These are phyloP conservation scores for Musa beccarii DNA, from an alignment of 176 grass and related monocot genomes.

Conservation along the genomic window DNA sequence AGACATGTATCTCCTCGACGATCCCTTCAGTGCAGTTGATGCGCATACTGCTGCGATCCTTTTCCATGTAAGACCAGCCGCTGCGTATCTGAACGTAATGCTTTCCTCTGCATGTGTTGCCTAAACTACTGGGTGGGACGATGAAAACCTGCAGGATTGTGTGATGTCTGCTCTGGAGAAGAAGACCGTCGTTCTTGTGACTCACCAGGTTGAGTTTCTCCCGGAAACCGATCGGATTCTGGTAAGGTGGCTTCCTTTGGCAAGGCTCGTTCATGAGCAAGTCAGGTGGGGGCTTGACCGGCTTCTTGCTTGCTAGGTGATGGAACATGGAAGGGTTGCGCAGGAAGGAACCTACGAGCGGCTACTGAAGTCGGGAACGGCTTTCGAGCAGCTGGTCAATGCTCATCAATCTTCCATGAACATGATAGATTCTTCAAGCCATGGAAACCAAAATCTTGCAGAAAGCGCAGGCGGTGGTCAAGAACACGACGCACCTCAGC, in stretches of 20 bases:
- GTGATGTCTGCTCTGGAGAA: slow-evolving; percentile 75
- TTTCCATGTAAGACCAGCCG: slow-evolving; percentile 59
- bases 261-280: not conserved
- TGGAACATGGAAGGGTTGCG: slow-evolving; percentile 54
- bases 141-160: slow-evolving; percentile 60
- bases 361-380: slow-evolving; percentile 54
- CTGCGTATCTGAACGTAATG: not conserved
- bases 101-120: too few species aligned
- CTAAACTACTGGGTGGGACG: not conserved
- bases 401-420: slow-evolving; percentile 70
- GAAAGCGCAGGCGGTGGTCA: slow-evolving; percentile 14
- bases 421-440: slow-evolving; percentile 33
- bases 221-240: slow-evolving; percentile 57
- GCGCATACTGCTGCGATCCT: slow-evolving; percentile 71
- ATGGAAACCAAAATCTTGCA: slow-evolving; percentile 26
- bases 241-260: slow-evolving; percentile 29
- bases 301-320: slow-evolving; percentile 49
- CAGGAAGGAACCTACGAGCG: slow-evolving; percentile 65
- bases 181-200: slow-evolving; percentile 89
- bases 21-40: slow-evolving; percentile 91
- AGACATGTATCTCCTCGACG: slow-evolving; percentile 78
- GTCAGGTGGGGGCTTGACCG: too few species aligned
- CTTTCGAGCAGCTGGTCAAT: slow-evolving; percentile 74
- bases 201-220: slow-evolving; percentile 88
- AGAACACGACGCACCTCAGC: slow-evolving; percentile 6